phyloP scores from a whole-genome alignment of 371 early-diverging fungal genomes.

The Circinella minor region DNA sequence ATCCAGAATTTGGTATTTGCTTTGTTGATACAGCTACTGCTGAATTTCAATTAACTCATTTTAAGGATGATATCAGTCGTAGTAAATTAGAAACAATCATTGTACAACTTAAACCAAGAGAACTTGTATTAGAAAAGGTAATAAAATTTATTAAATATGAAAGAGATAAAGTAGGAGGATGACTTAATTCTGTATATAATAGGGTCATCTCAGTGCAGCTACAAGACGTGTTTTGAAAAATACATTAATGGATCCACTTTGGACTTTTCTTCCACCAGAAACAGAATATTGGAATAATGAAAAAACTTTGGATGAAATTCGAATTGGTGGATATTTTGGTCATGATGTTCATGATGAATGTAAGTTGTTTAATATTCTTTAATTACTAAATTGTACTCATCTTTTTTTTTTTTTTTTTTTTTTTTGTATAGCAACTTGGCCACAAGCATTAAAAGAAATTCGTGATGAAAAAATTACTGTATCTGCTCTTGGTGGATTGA shows the following conservation, averaged over 20 bases:
- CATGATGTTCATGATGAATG: conserved; percentile 19
- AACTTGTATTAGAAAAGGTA: conserved; percentile 84
- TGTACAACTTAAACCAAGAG: conserved; percentile 89
- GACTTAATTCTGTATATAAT: background rate
- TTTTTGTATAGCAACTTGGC: conserved; percentile 39
- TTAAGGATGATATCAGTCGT: conserved; percentile 87
- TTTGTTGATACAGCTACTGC: conserved; percentile 97
- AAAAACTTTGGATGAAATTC: conserved; percentile 72
- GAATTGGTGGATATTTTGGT: conserved; percentile 70
- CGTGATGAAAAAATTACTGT: conserved; percentile 49
- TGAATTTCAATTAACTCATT: conserved; percentile 81
- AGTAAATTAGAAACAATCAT: conserved; percentile 93
- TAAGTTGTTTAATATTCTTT: background rate
- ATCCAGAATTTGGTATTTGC: conserved; percentile 74
- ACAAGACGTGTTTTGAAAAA: conserved; percentile 81
- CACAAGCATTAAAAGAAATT: conserved; percentile 41
- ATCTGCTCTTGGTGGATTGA: conserved; percentile 80
- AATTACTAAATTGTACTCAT: background rate
- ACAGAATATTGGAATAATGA: conserved; percentile 86
- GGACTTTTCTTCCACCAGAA: conserved; percentile 76
- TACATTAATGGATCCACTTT: conserved; percentile 58
- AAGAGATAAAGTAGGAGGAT: too few relatives aligned
- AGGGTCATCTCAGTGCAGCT: conserved; percentile 62
- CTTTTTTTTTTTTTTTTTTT: too few relatives aligned
- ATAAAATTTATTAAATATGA: background rate